Evolutionary conservation across 2,329 filamentous ascomycete species (phyloP).

Genomic region (Aspergillus udagawae): DNA sequence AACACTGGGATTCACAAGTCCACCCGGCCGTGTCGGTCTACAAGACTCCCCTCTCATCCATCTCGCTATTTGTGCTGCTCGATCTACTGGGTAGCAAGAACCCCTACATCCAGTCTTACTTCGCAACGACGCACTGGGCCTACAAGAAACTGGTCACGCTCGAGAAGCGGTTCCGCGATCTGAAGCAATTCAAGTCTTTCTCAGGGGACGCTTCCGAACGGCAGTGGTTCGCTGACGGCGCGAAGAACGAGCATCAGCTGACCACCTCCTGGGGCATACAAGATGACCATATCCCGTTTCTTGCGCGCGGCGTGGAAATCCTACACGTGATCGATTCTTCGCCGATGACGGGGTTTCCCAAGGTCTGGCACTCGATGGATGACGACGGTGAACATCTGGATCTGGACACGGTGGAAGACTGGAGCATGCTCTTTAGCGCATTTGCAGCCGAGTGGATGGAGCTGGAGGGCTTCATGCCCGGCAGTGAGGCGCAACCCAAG

Average conservation of each 20-base stretch:
- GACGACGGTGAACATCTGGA: slow-evolving; percentile 87
- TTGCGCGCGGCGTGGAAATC: slow-evolving; percentile 78
- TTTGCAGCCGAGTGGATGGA: slow-evolving; percentile 95
- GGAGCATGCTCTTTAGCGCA: slow-evolving; percentile 76
- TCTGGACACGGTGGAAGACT: slow-evolving; percentile 74
- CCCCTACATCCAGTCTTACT: slow-evolving; percentile 78
- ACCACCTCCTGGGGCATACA: slow-evolving; percentile 52
- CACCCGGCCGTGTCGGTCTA: slow-evolving; percentile 72
- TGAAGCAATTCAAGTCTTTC: slow-evolving; percentile 63
- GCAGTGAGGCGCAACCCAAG: neutral
- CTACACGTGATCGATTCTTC: slow-evolving; percentile 82
- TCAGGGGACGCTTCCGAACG: slow-evolving; percentile 21
- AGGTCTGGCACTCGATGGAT: slow-evolving; percentile 78
- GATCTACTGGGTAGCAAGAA: slow-evolving; percentile 73
- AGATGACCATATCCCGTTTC: slow-evolving; percentile 92
- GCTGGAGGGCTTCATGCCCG: slow-evolving; percentile 55
- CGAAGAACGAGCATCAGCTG: slow-evolving; percentile 52
- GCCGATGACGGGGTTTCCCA: slow-evolving; percentile 56
- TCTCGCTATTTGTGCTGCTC: slow-evolving; percentile 85
- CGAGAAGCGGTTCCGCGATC: slow-evolving; percentile 67
- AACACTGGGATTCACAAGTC: slow-evolving; percentile 68
- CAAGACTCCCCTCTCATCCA: slow-evolving; percentile 69
- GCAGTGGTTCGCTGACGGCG: slow-evolving; percentile 63
- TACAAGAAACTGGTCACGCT: slow-evolving; percentile 72
- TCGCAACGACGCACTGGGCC: slow-evolving; percentile 87